These are phyloP conservation scores for Trypanosoma avium DNA, from an alignment of 208 protist species.

Conservation along the genomic window DNA sequence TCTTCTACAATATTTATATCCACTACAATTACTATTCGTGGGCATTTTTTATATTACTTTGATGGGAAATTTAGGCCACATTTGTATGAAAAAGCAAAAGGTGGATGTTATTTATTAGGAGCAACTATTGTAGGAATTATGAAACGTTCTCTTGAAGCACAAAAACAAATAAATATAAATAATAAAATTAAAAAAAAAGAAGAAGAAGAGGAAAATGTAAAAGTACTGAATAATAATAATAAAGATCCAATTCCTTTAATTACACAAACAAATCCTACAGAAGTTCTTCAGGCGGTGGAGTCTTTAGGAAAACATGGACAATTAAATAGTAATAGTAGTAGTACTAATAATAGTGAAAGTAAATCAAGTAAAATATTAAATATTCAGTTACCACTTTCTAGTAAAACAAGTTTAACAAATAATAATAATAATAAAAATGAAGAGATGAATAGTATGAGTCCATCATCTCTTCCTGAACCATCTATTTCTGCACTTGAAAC, in stretches of 20 bases:
- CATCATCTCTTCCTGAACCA: no score
- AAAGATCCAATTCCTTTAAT: background rate
- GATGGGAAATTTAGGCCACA: slow-evolving; percentile 8
- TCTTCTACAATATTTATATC: slow-evolving; percentile 1
- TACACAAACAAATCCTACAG: background rate
- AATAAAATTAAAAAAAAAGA: background rate
- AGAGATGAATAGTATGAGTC: background rate
- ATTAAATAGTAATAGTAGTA: no score
- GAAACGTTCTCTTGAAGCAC: background rate
- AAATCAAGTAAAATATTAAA: no score
- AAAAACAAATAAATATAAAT: background rate
- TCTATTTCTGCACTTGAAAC: no score
- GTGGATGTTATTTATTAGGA: slow-evolving; percentile 19
- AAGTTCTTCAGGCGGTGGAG: background rate
- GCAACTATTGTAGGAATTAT: slow-evolving; percentile 12
- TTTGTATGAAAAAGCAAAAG: slow-evolving; percentile 7
- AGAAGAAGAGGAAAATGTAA: background rate
- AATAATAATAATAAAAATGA: background rate
- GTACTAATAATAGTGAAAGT: no score
- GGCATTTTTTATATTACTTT: slow-evolving; percentile 24
- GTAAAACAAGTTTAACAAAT: background rate
- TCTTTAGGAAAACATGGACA: no score
- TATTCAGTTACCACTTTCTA: background rate
- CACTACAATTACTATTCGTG: slow-evolving; percentile 7
- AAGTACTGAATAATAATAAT: background rate